Evolutionary conservation across 768 basidiomycete species (phyloP).

Genomic region (Bullera alba): DNA sequence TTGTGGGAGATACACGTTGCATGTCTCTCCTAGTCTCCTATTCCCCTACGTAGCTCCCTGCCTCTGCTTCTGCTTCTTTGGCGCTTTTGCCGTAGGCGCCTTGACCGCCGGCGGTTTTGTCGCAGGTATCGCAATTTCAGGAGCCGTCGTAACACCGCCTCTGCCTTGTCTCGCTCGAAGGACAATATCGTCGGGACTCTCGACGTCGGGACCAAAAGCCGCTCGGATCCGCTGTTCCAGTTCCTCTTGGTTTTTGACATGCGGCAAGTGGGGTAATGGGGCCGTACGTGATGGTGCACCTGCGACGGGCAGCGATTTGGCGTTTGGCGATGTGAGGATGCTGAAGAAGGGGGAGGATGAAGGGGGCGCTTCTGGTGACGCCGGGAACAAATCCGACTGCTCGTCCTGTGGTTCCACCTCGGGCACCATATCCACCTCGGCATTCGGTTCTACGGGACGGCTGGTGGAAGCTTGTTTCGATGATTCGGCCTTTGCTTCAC

Average conservation of each 20-base stretch:
- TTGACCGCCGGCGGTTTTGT: slow-evolving; percentile 8
- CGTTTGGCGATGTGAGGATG: slow-evolving; percentile 11
- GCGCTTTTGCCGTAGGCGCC: slow-evolving; percentile 11
- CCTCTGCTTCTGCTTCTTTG: slow-evolving; percentile 8
- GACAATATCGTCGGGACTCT: slow-evolving; percentile 88
- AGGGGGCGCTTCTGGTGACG: background rate
- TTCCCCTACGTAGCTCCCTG: slow-evolving; percentile 1
- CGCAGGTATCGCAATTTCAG: background rate
- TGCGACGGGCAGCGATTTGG: background rate
- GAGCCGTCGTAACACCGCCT: slow-evolving; percentile 8
- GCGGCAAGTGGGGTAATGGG: slow-evolving; percentile 22
- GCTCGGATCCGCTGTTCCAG: slow-evolving; percentile 50
- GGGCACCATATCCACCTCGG: no score
- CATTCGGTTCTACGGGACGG: background rate
- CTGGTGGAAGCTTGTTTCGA: slow-evolving; percentile 1
- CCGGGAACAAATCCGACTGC: slow-evolving; percentile 13
- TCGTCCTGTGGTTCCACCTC: background rate
- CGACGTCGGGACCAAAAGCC: slow-evolving; percentile 51
- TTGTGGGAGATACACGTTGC: background rate
- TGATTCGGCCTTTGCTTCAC: slow-evolving; percentile 31
- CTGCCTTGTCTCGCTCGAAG: slow-evolving; percentile 25
- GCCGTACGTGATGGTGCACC: no score
- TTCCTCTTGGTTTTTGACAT: slow-evolving; percentile 10
- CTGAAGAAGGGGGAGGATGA: slow-evolving; percentile 23
- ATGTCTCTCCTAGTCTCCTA: background rate